phyloP scores from a whole-genome alignment of 139 green algal genomes.

The Closterium sp. region DNA sequence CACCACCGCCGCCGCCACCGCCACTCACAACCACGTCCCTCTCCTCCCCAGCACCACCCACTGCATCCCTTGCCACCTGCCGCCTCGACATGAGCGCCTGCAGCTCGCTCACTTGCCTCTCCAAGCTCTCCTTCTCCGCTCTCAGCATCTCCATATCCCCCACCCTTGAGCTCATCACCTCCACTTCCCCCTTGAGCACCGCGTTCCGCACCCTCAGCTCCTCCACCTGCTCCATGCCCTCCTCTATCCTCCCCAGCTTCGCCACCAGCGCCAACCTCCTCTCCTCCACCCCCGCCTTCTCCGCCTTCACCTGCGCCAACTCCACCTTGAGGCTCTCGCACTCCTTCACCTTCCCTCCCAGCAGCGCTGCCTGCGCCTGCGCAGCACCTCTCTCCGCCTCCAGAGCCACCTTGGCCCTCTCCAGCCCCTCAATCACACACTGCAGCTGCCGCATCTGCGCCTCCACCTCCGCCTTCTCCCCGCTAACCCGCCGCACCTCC shows the following conservation, averaged over 20 bases:
- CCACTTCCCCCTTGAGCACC: background rate
- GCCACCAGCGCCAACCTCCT: background rate
- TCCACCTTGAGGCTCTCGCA: background rate
- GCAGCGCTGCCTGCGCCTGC: background rate
- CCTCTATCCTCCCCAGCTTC: background rate
- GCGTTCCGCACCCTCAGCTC: constrained; percentile 3
- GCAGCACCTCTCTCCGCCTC: background rate
- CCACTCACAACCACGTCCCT: background rate
- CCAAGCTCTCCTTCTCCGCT: background rate
- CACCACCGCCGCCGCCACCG: too few species aligned
- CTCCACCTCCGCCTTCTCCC: background rate
- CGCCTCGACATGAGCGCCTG: background rate
- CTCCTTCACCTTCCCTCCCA: background rate
- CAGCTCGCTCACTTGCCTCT: background rate
- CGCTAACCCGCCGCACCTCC: background rate
- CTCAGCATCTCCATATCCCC: background rate
- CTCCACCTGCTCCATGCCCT: background rate
- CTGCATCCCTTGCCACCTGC: background rate
- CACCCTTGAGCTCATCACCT: background rate
- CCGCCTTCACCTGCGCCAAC: background rate
- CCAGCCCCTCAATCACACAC: constrained; percentile 10
- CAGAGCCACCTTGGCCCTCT: background rate
- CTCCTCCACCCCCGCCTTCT: background rate
- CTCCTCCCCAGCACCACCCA: background rate
- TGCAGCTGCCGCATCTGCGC: background rate